Percentiles rank a stretch among this genome's conserved stretches.
Conservation (phyloP, 164 flowering plant species). For the Vitis rupestris region DNA sequence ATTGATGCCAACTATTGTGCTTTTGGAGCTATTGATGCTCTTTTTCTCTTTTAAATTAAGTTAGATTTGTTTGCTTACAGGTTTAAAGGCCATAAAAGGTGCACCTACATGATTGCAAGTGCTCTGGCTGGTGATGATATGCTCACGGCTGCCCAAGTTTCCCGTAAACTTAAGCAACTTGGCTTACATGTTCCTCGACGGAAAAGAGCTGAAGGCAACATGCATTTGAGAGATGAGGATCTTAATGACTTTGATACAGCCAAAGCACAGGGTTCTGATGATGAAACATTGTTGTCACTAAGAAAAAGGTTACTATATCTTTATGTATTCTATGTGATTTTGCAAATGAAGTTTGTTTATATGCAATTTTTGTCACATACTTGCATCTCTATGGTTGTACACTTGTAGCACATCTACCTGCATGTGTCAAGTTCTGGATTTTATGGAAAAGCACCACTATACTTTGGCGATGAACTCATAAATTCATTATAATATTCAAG, state of each 20-base stretch:
- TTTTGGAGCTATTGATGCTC: too few species aligned
- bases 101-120: slow-evolving; percentile 83
- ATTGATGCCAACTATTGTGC: too few species aligned
- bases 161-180: slow-evolving; percentile 75
- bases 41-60: background rate
- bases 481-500: too few species aligned
- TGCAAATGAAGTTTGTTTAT: too few species aligned
- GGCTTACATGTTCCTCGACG: slow-evolving; percentile 52
- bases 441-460: too few species aligned
- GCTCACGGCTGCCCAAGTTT: slow-evolving; percentile 65
- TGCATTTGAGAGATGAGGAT: slow-evolving; percentile 37
- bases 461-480: too few species aligned
- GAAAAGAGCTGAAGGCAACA: slow-evolving; percentile 27
- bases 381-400: too few species aligned
- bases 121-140: slow-evolving; percentile 57
- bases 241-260: slow-evolving; percentile 18
- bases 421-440: too few species aligned
- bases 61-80: slow-evolving; percentile 32
- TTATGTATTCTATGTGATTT: too few species aligned
- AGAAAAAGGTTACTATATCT: slow-evolving; percentile 32
- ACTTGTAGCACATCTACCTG: too few species aligned
- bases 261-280: slow-evolving; percentile 42
- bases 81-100: slow-evolving; percentile 75
- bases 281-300: slow-evolving; percentile 52
- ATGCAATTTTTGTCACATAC: too few species aligned